Evolutionary conservation across 2,329 filamentous ascomycete genomes (phyloP).

Genomic region (Ampelomyces quisqualis): DNA sequence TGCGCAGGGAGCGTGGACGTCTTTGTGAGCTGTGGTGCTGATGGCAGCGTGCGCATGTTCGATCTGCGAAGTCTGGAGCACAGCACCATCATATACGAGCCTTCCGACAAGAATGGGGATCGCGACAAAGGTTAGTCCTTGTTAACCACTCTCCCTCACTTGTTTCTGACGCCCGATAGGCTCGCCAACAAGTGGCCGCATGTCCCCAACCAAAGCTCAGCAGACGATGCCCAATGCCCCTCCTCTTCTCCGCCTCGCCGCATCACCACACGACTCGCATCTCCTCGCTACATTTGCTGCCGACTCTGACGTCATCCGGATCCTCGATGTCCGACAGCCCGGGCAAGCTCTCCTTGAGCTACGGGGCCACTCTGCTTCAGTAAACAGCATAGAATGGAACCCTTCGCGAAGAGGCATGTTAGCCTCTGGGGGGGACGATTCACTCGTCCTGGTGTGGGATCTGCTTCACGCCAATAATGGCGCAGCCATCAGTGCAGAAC

Average conservation of each 20-base stretch:
- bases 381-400: slow-evolving; percentile 97
- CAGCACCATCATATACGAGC: slow-evolving; percentile 98
- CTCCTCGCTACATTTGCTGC: slow-evolving; percentile 95
- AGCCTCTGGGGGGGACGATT: slow-evolving; percentile 90
- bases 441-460: slow-evolving; percentile 90
- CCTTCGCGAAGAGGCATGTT: slow-evolving; percentile 82
- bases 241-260: slow-evolving; percentile 76
- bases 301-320: slow-evolving; percentile 88
- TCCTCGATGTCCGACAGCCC: slow-evolving; percentile 93
- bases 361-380: slow-evolving; percentile 77
- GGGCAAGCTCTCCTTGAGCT: slow-evolving; percentile 93
- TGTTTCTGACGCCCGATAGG: slow-evolving; percentile 30
- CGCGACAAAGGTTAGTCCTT: slow-evolving; percentile 46
- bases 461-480: slow-evolving; percentile 68
- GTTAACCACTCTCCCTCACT: not conserved
- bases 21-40: slow-evolving; percentile 95
- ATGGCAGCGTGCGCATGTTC: slow-evolving; percentile 98
- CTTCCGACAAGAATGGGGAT: slow-evolving; percentile 72
- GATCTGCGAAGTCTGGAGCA: slow-evolving; percentile 94
- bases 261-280: slow-evolving; percentile 92
- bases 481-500: slow-evolving; percentile 50
- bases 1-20: slow-evolving; percentile 98
- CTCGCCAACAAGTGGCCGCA: slow-evolving; percentile 51
- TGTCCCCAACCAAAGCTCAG: slow-evolving; percentile 73
- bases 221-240: slow-evolving; percentile 67